Conservation (phyloP, 768 basidiomycete species). For the Lactarius deliciosus region DNA sequence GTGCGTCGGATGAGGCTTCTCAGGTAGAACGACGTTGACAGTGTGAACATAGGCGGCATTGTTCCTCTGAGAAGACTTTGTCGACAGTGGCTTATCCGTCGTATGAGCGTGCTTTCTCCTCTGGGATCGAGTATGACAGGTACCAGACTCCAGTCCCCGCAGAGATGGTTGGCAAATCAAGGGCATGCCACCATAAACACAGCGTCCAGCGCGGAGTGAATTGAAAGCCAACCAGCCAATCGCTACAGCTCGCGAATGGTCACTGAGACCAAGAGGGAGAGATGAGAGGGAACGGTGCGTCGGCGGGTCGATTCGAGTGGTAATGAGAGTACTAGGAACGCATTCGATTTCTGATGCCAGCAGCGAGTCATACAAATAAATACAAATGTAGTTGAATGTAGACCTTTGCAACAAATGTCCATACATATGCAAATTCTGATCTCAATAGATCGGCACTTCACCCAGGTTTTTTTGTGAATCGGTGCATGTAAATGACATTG, state of each 20-base stretch:
- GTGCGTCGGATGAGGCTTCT: constrained; percentile 14
- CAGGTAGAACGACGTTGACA: constrained; percentile 22
- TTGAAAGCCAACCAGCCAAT: not conserved
- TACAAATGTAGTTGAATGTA: too few species aligned
- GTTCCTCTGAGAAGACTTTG: constrained; percentile 13
- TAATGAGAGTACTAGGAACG: not conserved
- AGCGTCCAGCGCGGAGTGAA: constrained; percentile 24
- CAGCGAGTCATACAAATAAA: too few species aligned
- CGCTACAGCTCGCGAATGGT: not conserved
- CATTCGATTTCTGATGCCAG: not conserved
- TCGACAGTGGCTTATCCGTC: constrained; percentile 2
- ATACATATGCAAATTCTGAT: too few species aligned
- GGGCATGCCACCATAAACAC: constrained; percentile 21
- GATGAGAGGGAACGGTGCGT: not conserved
- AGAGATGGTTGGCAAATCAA: constrained; percentile 17
- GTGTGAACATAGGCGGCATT: constrained; percentile 17
- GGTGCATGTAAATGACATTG: too few species aligned
- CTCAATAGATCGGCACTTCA: too few species aligned
- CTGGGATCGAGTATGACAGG: constrained; percentile 5
- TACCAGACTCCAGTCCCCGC: constrained; percentile 10
- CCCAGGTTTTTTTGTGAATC: too few species aligned
- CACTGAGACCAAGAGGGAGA: not conserved
- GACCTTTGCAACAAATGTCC: too few species aligned
- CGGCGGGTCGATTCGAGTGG: not conserved
- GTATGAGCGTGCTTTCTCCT: constrained; percentile 6